Percentiles rank a stretch among this genome's conserved stretches.
phyloP scores from a whole-genome alignment of 2,329 filamentous ascomycete species.

The Rosellinia necatrix region DNA sequence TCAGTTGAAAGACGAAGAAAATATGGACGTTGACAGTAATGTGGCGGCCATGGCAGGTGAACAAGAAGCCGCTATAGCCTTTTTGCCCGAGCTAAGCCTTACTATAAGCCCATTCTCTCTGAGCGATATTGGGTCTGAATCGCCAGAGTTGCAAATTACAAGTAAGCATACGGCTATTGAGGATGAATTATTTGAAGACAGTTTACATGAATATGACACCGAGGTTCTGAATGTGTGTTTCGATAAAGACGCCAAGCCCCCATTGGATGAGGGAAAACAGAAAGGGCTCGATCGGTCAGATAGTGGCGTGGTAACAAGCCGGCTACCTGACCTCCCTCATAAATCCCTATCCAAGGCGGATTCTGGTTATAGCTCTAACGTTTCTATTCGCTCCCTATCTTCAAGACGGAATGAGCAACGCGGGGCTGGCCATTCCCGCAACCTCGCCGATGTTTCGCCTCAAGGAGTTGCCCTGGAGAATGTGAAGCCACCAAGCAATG shows the following conservation, averaged over 20 bases:
- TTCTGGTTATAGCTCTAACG: slow-evolving; percentile 65
- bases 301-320: slow-evolving; percentile 56
- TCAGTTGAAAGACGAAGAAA: neutral
- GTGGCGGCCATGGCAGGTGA: neutral
- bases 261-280: slow-evolving; percentile 27
- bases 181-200: slow-evolving; percentile 54
- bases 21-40: neutral
- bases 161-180: slow-evolving; percentile 55
- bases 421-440: slow-evolving; percentile 34
- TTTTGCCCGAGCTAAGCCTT: slow-evolving; percentile 38
- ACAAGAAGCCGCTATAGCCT: slow-evolving; percentile 2
- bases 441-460: slow-evolving; percentile 10
- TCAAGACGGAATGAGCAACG: slow-evolving; percentile 36
- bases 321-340: slow-evolving; percentile 47
- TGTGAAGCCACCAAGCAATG: slow-evolving; percentile 1
- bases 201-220: slow-evolving; percentile 36
- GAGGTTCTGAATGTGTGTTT: slow-evolving; percentile 39
- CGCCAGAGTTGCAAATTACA: slow-evolving; percentile 48
- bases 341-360: slow-evolving; percentile 61
- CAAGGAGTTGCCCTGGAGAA: neutral
- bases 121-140: slow-evolving; percentile 36
- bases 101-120: slow-evolving; percentile 43
- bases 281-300: slow-evolving; percentile 47
- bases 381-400: slow-evolving; percentile 59
- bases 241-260: slow-evolving; percentile 51